These are phyloP conservation scores for Cutaneotrichosporon arboriforme DNA, from an alignment of 1,284 basidiomycete genomes.

Conservation along the genomic window DNA sequence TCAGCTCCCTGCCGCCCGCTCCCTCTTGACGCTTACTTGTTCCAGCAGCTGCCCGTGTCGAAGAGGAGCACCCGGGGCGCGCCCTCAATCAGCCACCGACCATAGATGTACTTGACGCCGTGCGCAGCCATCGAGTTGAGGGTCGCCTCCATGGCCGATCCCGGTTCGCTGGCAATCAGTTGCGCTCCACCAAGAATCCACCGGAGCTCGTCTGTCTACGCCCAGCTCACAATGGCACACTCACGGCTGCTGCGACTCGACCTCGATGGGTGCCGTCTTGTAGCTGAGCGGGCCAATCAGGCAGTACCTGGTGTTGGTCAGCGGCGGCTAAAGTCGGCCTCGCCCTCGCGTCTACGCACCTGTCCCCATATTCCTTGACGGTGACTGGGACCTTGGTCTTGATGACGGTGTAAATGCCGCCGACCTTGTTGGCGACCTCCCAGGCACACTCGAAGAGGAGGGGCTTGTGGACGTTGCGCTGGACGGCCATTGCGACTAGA, in stretches of 20 bases:
- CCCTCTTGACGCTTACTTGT: conserved; percentile 45
- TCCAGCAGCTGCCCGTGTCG: conserved; percentile 84
- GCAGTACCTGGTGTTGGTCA: conserved; percentile 58
- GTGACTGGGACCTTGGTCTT: conserved; percentile 99
- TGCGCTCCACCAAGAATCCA: background rate
- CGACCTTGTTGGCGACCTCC: conserved; percentile 96
- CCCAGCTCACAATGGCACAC: conserved; percentile 48
- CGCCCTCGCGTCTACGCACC: too few species aligned
- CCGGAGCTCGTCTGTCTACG: background rate
- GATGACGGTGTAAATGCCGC: conserved; percentile 98
- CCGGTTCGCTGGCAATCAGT: conserved; percentile 37
- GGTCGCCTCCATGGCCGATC: conserved; percentile 60
- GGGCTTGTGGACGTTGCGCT: conserved; percentile 68
- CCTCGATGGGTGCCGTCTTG: conserved; percentile 98
- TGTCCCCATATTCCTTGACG: conserved; percentile 68
- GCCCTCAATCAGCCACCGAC: conserved; percentile 96
- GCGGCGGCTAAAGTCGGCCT: conserved; percentile 17
- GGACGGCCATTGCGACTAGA: conserved; percentile 15
- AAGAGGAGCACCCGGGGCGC: conserved; percentile 90
- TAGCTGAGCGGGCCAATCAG: conserved; percentile 92
- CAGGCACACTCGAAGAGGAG: conserved; percentile 85
- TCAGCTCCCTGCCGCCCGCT: background rate
- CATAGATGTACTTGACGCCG: conserved; percentile 91
- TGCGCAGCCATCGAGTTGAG: conserved; percentile 73
- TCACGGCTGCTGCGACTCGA: conserved; percentile 82